Evolutionary conservation across 2,329 filamentous ascomycete genomes (phyloP), one percentile per base, ranked within the genome.

Genomic region (Aureobasidium melanogenum): DNA sequence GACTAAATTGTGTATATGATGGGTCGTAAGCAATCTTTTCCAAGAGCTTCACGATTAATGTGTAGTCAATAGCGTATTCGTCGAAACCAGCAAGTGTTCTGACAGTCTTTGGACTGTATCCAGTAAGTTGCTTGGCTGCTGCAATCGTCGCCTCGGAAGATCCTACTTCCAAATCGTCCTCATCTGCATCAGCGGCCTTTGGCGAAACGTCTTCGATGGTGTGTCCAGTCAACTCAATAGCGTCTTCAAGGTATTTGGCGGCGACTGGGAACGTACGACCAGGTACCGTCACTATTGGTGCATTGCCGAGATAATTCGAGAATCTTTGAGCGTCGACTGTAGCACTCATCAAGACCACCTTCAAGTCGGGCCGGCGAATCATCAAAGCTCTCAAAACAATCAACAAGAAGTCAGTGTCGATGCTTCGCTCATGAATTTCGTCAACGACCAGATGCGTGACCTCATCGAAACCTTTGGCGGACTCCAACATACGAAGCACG

Each of bases 401-500:
- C 17, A 99, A 81, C 36, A 99, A 79, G 72, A 99, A 97, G 72
- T 99, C 94, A 61, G 92, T 96, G 71, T 99, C 94, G 67, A 99
- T 97, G 14, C 91, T 89, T 64, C 93, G 86, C 73, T 99, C 94
- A 70, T 99, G 94, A 2, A 97, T 93, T 74, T 99, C 94, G 70
- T 99, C 94, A n/a, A 99, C 85, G 48, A 99, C 86, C 63, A 99
- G 77, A 75, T 97, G 94, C 0, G 93, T 96, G 57, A 99, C 87
- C 65, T 97, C 93, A 62, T 85, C 83, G 46, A 99, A 82, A 61
- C 95, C 88, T 65, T 91, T 88, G 0, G 90, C 89, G 9, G 88
- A 87, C 73, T 99, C 94, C 15, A 99, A 80, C 93, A 99, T 97
- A 30, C 94, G 86, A 80, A 99, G 89, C n/a, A 99, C 91, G 62